Conservation (phyloP, 495 filamentous ascomycete species). For the Aspergillus funiculosus region DNA sequence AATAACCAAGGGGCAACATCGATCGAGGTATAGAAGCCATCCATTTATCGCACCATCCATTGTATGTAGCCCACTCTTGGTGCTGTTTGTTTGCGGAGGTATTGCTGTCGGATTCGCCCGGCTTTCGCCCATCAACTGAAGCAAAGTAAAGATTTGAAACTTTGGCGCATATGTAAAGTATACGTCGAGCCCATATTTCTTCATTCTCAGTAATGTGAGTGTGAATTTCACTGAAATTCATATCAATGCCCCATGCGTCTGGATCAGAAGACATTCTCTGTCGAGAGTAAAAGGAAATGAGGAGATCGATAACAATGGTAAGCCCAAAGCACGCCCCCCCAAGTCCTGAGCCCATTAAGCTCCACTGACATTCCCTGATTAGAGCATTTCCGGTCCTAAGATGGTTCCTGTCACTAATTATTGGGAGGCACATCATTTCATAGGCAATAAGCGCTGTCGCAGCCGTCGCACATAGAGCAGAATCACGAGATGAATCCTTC, state of each 20-base stretch:
- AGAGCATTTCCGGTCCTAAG: conserved; percentile 73
- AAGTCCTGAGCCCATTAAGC: conserved; percentile 72
- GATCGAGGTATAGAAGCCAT: conserved; percentile 67
- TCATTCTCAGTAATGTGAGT: conserved; percentile 48
- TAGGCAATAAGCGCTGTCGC: conserved; percentile 88
- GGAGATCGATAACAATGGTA: conserved; percentile 82
- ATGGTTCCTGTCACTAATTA: conserved; percentile 70
- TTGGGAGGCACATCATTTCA: conserved; percentile 76
- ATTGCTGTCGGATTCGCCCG: conserved; percentile 54
- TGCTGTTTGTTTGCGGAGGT: conserved; percentile 58
- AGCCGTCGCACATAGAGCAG: conserved; percentile 79
- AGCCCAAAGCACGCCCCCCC: conserved; percentile 93
- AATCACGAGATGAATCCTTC: conserved; percentile 78
- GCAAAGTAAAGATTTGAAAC: conserved; percentile 74
- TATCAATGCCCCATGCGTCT: conserved; percentile 84
- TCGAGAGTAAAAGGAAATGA: conserved; percentile 80
- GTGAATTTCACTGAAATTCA: conserved; percentile 58
- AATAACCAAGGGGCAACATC: conserved; percentile 79
- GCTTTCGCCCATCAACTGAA: conserved; percentile 54
- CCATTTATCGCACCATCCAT: conserved; percentile 74
- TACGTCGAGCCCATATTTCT: conserved; percentile 86
- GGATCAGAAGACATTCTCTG: conserved; percentile 89
- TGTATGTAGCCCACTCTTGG: conserved; percentile 72
- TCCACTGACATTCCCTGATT: conserved; percentile 90
- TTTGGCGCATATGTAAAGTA: conserved; percentile 87